phyloP scores from a whole-genome alignment of 2,329 filamentous ascomycete genomes.

The Penicillium glabrum region DNA sequence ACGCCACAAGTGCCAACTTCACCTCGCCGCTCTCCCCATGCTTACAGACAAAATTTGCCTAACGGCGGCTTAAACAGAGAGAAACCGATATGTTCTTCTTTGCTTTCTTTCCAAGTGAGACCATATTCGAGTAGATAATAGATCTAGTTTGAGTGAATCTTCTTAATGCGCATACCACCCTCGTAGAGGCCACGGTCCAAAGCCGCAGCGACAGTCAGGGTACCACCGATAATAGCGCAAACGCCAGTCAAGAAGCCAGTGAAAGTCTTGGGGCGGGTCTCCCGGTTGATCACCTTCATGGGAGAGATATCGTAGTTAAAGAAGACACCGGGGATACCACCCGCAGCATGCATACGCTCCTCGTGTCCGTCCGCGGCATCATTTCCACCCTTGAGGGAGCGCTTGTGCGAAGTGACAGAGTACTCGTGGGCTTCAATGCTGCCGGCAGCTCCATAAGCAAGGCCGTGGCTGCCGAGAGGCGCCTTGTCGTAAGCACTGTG shows the following conservation, averaged over 20 bases:
- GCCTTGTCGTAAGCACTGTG: slow-evolving; percentile 51
- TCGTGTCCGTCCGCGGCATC: slow-evolving; percentile 87
- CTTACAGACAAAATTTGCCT: background rate
- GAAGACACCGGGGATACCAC: slow-evolving; percentile 95
- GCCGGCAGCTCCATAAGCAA: slow-evolving; percentile 65
- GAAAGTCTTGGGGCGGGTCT: slow-evolving; percentile 85
- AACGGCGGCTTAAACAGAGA: background rate
- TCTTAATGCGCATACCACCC: slow-evolving; percentile 79
- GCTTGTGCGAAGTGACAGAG: slow-evolving; percentile 94
- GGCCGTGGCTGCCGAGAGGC: slow-evolving; percentile 68
- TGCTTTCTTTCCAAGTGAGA: background rate
- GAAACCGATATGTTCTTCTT: background rate
- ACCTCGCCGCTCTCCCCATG: background rate
- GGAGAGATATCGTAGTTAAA: slow-evolving; percentile 99
- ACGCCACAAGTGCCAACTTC: slow-evolving; percentile 17
- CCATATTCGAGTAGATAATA: background rate
- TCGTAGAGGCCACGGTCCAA: slow-evolving; percentile 91
- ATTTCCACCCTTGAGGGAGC: slow-evolving; percentile 78
- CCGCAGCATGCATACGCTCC: slow-evolving; percentile 83
- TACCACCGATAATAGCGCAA: slow-evolving; percentile 92
- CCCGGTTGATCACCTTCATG: slow-evolving; percentile 99
- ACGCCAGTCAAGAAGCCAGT: slow-evolving; percentile 89
- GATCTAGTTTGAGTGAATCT: slow-evolving; percentile 66
- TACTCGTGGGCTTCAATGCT: slow-evolving; percentile 98
- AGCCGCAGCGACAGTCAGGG: slow-evolving; percentile 90